Conservation (phyloP, 2,329 filamentous ascomycete species). For the Harringtonia lauricola region DNA sequence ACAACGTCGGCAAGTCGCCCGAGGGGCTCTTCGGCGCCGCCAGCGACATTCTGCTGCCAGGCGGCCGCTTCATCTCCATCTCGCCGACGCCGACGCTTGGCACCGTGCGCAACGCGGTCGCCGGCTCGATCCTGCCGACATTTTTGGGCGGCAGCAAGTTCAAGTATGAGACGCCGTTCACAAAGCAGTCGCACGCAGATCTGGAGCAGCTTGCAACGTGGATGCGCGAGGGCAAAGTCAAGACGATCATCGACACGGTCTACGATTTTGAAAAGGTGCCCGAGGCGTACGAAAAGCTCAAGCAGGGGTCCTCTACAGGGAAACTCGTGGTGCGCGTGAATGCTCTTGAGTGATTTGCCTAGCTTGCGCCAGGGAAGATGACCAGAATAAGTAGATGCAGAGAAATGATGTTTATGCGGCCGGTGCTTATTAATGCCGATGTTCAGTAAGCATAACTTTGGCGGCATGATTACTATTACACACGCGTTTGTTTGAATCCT, state of each 20-base stretch:
- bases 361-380: too few species aligned
- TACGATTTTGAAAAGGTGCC: slow-evolving; percentile 13
- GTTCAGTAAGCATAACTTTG: too few species aligned
- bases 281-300: slow-evolving; percentile 11
- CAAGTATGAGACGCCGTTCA: slow-evolving; percentile 8
- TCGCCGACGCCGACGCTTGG: not conserved
- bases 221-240: slow-evolving; percentile 16
- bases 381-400: too few species aligned
- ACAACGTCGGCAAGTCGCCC: slow-evolving; percentile 20
- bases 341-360: not conserved
- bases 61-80: slow-evolving; percentile 13
- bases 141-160: slow-evolving; percentile 8
- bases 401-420: too few species aligned
- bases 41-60: slow-evolving; percentile 10
- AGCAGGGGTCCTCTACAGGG: slow-evolving; percentile 2
- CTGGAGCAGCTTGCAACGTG: slow-evolving; percentile 11
- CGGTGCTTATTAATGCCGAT: too few species aligned
- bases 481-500: too few species aligned
- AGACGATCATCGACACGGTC: slow-evolving; percentile 10
- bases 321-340: slow-evolving; percentile 13
- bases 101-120: not conserved
- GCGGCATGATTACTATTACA: too few species aligned
- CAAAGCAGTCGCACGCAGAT: slow-evolving; percentile 7
- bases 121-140: slow-evolving; percentile 7
- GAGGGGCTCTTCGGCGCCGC: slow-evolving; percentile 11